A percentile compares a stretch with the other conserved stretches of the same genome.
Conservation (phyloP, 768 basidiomycete species). For the Termitomyces sp. region DNA sequence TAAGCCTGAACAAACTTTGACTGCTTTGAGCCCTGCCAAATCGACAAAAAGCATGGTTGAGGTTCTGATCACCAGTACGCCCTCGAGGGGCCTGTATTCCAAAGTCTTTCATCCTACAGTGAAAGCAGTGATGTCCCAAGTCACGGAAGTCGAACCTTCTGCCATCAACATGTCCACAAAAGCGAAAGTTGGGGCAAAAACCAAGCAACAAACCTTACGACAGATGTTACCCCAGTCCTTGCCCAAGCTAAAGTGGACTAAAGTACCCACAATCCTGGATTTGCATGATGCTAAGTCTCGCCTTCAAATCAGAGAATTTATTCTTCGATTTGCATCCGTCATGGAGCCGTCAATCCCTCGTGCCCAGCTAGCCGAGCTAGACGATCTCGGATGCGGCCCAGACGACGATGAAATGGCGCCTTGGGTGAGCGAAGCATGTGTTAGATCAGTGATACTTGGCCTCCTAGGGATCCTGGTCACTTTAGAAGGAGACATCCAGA, state of each 20-base stretch:
- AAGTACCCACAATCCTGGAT: constrained; percentile 39
- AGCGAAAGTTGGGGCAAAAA: constrained; percentile 11
- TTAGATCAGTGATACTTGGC: constrained; percentile 60
- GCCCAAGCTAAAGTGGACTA: constrained; percentile 53
- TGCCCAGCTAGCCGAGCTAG: constrained; percentile 59
- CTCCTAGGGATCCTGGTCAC: constrained; percentile 54
- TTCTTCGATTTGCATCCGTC: constrained; percentile 55
- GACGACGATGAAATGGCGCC: constrained; percentile 36
- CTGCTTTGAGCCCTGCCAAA: background rate
- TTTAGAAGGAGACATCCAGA: constrained; percentile 34
- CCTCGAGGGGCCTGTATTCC: background rate
- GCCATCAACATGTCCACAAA: background rate
- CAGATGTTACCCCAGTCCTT: constrained; percentile 32
- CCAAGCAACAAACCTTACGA: constrained; percentile 26
- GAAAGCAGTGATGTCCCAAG: background rate
- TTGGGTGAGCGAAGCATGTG: constrained; percentile 68
- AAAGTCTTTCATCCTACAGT: background rate
- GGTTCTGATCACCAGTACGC: constrained; percentile 9
- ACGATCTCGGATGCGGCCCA: constrained; percentile 42
- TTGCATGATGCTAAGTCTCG: constrained; percentile 53
- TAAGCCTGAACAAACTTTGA: background rate
- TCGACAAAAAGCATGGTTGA: background rate
- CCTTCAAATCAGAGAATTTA: constrained; percentile 73
- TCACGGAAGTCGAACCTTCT: background rate
- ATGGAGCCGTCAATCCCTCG: constrained; percentile 43